Conservation (phyloP, 805 yeast species). For the Candida corydali region DNA sequence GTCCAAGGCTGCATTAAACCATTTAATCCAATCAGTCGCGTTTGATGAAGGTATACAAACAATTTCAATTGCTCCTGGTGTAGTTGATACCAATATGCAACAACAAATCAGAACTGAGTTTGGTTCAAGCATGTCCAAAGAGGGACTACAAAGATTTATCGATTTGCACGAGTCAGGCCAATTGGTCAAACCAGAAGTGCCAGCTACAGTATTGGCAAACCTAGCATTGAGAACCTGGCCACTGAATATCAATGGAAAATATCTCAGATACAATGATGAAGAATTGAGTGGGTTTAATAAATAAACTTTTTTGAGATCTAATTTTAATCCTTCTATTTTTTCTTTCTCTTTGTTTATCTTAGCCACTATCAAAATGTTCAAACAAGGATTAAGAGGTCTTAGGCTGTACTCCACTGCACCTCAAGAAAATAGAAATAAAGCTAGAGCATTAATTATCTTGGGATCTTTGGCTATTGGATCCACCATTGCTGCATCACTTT, state of each 20-base stretch:
- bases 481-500: constrained; percentile 38
- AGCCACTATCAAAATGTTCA: neutral
- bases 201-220: constrained; percentile 67
- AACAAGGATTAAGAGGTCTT: constrained; percentile 1
- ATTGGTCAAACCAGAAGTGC: constrained; percentile 65
- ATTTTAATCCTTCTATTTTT: neutral
- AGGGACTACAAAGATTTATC: constrained; percentile 56
- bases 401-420: constrained; percentile 10
- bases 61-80: constrained; percentile 88
- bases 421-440: constrained; percentile 15
- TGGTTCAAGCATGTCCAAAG: constrained; percentile 56
- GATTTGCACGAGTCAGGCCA: constrained; percentile 55
- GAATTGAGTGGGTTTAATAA: constrained; percentile 9
- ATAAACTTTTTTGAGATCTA: neutral
- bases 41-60: constrained; percentile 61
- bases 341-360: neutral
- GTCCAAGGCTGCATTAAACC: constrained; percentile 88
- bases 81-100: constrained; percentile 91
- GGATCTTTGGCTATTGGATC: constrained; percentile 50
- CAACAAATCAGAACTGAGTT: constrained; percentile 63
- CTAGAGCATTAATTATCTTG: constrained; percentile 25
- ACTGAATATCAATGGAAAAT: constrained; percentile 58
- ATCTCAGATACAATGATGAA: constrained; percentile 57
- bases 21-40: constrained; percentile 62
- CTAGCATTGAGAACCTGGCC: constrained; percentile 61